Evolutionary conservation across 2,329 filamentous ascomycete species (phyloP).

Genomic region (Diaporthe citriasiana): DNA sequence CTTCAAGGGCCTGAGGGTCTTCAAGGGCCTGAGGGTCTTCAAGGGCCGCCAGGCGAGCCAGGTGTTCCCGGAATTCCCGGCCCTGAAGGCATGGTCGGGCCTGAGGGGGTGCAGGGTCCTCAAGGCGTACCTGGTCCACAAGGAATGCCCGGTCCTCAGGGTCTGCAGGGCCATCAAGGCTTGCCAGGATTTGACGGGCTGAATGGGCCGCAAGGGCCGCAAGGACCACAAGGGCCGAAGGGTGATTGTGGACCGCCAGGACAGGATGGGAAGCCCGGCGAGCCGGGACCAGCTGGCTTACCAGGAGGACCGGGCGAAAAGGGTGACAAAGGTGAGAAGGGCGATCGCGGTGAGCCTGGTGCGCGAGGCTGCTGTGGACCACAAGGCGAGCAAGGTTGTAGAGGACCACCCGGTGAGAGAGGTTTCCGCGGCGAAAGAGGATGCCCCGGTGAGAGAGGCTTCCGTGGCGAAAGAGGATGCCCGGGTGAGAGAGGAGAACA

Average conservation of each 20-base stretch:
- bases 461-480: neutral
- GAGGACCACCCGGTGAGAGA: neutral
- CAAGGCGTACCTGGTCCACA: neutral
- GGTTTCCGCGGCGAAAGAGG: neutral
- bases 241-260: neutral
- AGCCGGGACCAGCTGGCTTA: neutral
- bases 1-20: no score
- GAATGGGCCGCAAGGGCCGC: neutral
- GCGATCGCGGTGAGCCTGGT: neutral
- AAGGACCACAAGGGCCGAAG: neutral
- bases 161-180: neutral
- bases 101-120: neutral
- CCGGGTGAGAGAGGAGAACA: neutral
- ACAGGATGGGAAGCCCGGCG: neutral
- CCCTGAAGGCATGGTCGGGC: neutral
- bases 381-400: neutral
- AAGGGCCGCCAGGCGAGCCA: neutral
- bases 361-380: neutral
- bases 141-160: neutral
- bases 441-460: neutral
- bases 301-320: neutral
- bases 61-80: neutral
- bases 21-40: no score
- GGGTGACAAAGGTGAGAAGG: neutral
- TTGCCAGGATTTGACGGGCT: neutral